Evolutionary conservation across 768 basidiomycete species (phyloP).

Genomic region (Gloeopeniophorella convolvens): DNA sequence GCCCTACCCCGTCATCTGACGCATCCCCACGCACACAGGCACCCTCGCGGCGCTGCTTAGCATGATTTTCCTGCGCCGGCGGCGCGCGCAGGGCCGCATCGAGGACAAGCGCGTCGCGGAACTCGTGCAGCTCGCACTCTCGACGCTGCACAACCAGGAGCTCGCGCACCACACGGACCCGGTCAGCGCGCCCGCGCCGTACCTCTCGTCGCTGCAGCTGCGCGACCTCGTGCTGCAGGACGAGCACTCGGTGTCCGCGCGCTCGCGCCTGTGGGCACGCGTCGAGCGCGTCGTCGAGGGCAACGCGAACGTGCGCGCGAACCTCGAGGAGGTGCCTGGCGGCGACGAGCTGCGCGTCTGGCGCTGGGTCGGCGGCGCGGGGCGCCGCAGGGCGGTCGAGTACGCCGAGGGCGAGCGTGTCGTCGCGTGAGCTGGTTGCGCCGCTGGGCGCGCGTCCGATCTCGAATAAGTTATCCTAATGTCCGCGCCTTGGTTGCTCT

Average conservation of each 20-base stretch:
- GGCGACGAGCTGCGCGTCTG: conserved; percentile 89
- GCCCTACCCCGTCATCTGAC: background rate
- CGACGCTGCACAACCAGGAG: conserved; percentile 78
- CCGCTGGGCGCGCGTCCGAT: background rate
- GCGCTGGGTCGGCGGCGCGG: conserved; percentile 73
- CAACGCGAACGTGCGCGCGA: conserved; percentile 84
- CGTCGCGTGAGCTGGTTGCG: conserved; percentile 14
- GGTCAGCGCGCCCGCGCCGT: conserved; percentile 63
- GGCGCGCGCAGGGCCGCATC: conserved; percentile 43
- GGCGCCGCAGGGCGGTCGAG: conserved; percentile 14
- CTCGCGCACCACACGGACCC: conserved; percentile 78
- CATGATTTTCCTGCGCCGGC: conserved; percentile 28
- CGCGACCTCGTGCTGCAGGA: conserved; percentile 81
- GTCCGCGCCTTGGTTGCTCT: conserved; percentile 12
- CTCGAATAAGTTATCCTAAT: conserved; percentile 14
- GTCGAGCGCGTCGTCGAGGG: conserved; percentile 84
- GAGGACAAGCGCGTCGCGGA: conserved; percentile 63
- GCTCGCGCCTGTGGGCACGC: conserved; percentile 69
- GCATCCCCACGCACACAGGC: conserved; percentile 19
- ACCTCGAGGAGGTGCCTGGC: conserved; percentile 74
- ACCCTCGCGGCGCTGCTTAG: conserved; percentile 20
- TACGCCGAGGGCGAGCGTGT: conserved; percentile 23
- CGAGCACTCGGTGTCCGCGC: conserved; percentile 62
- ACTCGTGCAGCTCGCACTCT: conserved; percentile 73
- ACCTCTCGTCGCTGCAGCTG: conserved; percentile 79